Evolutionary conservation across 164 flowering plant genomes (phyloP).

Genomic region (Magnolia sinica): DNA sequence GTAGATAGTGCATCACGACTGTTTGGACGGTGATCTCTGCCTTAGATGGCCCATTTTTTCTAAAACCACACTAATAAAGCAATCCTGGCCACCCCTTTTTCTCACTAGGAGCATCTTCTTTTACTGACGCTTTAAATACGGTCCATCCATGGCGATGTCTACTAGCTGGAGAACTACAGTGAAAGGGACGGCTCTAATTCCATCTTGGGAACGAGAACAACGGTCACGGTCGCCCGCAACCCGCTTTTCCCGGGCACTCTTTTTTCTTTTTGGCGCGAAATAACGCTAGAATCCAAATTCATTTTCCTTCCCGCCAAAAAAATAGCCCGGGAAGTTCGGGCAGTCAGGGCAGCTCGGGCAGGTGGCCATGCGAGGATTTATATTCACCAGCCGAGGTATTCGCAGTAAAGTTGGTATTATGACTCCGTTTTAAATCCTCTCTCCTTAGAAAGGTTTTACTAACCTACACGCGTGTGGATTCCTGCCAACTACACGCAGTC

Average conservation of each 20-base stretch:
- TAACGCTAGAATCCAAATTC: background rate
- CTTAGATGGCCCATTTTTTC: too few relatives aligned
- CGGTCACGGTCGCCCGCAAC: background rate
- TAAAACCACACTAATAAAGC: too few relatives aligned
- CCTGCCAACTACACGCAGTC: too few relatives aligned
- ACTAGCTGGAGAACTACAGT: too few relatives aligned
- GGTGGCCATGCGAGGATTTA: background rate
- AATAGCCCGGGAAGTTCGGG: background rate
- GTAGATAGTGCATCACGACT: too few relatives aligned
- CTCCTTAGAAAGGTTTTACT: too few relatives aligned
- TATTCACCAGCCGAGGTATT: background rate
- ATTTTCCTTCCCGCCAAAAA: background rate
- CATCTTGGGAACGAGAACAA: background rate
- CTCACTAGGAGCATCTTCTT: too few relatives aligned
- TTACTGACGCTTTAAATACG: too few relatives aligned
- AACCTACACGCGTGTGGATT: too few relatives aligned
- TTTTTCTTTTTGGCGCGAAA: background rate
- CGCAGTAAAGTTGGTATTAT: background rate
- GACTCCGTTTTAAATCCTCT: background rate
- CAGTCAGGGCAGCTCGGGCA: slow-evolving; percentile 2
- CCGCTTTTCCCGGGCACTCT: background rate
- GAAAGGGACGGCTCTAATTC: background rate
- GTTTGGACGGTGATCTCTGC: too few relatives aligned
- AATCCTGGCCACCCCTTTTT: too few relatives aligned
- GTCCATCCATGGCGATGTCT: too few relatives aligned